These are phyloP conservation scores for Saccharata proteae DNA, from an alignment of 2,329 filamentous ascomycete species.

Conservation along the genomic window DNA sequence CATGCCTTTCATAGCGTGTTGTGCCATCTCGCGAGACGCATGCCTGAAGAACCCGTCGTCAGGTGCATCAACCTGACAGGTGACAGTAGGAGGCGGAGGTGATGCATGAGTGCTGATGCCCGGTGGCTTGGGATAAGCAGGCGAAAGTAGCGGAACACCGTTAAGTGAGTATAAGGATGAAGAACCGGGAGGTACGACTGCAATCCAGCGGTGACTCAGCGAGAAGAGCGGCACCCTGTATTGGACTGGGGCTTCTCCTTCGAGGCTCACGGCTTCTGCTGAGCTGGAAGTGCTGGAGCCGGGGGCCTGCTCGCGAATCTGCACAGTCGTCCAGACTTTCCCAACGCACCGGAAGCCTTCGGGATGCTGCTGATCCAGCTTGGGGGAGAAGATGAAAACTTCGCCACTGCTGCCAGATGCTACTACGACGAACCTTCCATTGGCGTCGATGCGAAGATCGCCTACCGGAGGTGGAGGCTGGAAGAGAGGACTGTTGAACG, in stretches of 20 bases:
- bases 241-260: constrained; percentile 21
- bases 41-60: constrained; percentile 64
- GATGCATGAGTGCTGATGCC: constrained; percentile 49
- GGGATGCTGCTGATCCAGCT: constrained; percentile 12
- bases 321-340: constrained; percentile 85
- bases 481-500: constrained; percentile 49
- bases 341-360: constrained; percentile 54
- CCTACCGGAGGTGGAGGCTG: constrained; percentile 59
- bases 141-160: constrained; percentile 45
- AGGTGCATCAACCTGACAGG: constrained; percentile 59
- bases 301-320: constrained; percentile 33
- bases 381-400: constrained; percentile 56
- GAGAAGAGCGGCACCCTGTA: constrained; percentile 54
- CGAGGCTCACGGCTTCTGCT: constrained; percentile 20
- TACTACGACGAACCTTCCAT: constrained; percentile 58
- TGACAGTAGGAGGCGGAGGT: constrained; percentile 55
- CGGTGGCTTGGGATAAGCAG: constrained; percentile 41
- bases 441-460: constrained; percentile 60
- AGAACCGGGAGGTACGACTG: constrained; percentile 61
- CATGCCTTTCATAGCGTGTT: constrained; percentile 62
- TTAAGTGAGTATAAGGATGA: constrained; percentile 59
- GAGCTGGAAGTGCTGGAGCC: constrained; percentile 24
- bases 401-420: constrained; percentile 78
- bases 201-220: constrained; percentile 62
- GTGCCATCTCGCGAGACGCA: constrained; percentile 66